Conservation (phyloP, 2,329 filamentous ascomycete genomes). For the Fusarium praegraminearum region DNA sequence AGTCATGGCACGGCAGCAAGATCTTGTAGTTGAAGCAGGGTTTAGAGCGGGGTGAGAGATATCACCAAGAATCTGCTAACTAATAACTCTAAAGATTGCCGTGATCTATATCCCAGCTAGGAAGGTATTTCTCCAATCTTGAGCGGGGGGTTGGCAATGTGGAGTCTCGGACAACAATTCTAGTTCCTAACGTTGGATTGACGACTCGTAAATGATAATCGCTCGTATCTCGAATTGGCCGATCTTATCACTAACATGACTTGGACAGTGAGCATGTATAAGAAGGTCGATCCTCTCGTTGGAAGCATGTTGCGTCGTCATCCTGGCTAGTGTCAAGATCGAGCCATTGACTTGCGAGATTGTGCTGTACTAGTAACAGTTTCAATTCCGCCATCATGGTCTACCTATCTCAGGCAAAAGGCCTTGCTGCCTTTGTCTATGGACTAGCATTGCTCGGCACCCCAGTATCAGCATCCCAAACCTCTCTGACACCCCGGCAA, state of each 20-base stretch:
- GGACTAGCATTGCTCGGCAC: conserved; percentile 12
- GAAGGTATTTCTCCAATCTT: conserved; percentile 13
- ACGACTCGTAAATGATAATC: neutral
- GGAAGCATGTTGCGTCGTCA: neutral
- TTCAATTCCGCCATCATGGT: conserved; percentile 13
- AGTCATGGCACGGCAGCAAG: neutral
- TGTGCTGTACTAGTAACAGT: too few species aligned
- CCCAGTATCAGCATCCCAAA: neutral
- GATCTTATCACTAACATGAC: neutral
- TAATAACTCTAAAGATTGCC: conserved; percentile 26
- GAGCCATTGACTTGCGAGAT: neutral
- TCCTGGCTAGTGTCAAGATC: neutral
- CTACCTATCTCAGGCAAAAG: neutral
- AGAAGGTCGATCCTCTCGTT: neutral
- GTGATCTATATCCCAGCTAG: conserved; percentile 24
- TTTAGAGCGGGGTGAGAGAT: conserved; percentile 15
- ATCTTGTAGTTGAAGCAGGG: neutral
- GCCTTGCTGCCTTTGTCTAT: conserved; percentile 18
- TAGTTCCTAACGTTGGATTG: conserved; percentile 20
- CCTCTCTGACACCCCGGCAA: conserved; percentile 5
- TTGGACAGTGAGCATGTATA: neutral
- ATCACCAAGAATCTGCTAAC: neutral
- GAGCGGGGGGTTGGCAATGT: conserved; percentile 12
- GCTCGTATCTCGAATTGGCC: neutral
- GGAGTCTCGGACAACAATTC: conserved; percentile 27